Conservation (phyloP, 2,329 filamentous ascomycete species). For the Nigrograna mackinnonii region DNA sequence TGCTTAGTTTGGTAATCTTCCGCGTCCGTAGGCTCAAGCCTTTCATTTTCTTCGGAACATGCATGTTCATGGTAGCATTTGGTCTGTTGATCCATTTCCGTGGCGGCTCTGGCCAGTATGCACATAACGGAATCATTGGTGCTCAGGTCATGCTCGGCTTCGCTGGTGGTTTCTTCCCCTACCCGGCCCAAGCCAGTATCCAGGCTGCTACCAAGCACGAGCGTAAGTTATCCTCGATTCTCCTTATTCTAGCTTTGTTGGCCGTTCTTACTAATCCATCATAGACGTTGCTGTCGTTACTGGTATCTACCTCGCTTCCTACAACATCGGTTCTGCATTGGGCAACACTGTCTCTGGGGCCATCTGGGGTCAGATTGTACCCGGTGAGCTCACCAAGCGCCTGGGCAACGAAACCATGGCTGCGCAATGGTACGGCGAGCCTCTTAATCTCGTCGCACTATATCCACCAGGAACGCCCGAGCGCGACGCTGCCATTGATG, state of each 20-base stretch:
- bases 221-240: slow-evolving; percentile 12
- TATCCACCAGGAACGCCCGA: slow-evolving; percentile 51
- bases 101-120: slow-evolving; percentile 50
- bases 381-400: slow-evolving; percentile 44
- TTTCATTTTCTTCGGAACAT: slow-evolving; percentile 64
- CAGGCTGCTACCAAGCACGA: slow-evolving; percentile 56
- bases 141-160: slow-evolving; percentile 66
- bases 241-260: background rate
- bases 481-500: slow-evolving; percentile 47
- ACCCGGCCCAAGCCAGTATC: slow-evolving; percentile 55
- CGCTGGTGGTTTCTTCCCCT: slow-evolving; percentile 65
- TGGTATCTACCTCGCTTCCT: slow-evolving; percentile 64
- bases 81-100: slow-evolving; percentile 67
- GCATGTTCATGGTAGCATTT: slow-evolving; percentile 67
- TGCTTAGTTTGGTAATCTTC: slow-evolving; percentile 61
- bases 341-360: slow-evolving; percentile 65
- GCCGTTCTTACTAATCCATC: background rate
- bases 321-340: slow-evolving; percentile 65
- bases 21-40: slow-evolving; percentile 59
- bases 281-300: slow-evolving; percentile 64
- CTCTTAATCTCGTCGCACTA: slow-evolving; percentile 40
- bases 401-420: slow-evolving; percentile 45
- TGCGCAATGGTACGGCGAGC: slow-evolving; percentile 44
- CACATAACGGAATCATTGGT: slow-evolving; percentile 63
- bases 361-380: slow-evolving; percentile 61